These are phyloP conservation scores for Ajuga chamaepitys DNA, from an alignment of 257 asterid species.

Conservation along the genomic window DNA sequence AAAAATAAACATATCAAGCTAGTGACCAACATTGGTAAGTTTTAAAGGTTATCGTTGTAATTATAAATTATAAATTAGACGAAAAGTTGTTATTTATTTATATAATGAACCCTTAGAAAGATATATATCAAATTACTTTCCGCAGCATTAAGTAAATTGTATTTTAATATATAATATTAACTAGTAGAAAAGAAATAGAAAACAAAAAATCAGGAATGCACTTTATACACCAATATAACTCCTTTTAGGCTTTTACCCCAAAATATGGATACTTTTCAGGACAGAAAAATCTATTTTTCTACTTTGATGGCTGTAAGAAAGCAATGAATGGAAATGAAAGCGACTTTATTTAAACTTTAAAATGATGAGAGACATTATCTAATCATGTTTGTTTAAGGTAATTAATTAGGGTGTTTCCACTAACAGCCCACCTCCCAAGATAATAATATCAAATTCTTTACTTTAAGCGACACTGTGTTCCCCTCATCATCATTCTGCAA, in stretches of 20 bases:
- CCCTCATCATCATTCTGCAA: conserved; percentile 42
- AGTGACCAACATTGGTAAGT: too few relatives aligned
- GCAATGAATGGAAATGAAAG: conserved; percentile 10
- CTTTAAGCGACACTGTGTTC: conserved; percentile 58
- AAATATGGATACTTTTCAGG: conserved; percentile 5
- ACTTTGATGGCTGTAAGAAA: conserved; percentile 16
- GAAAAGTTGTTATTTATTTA: too few relatives aligned
- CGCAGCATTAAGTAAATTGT: too few relatives aligned
- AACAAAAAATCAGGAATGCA: too few relatives aligned
- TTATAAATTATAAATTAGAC: too few relatives aligned
- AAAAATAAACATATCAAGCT: too few relatives aligned
- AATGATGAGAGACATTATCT: conserved; percentile 17
- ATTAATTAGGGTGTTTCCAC: conserved; percentile 41
- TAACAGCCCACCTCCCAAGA: conserved; percentile 39
- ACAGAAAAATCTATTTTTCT: neutral
- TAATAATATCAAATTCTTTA: conserved; percentile 24
- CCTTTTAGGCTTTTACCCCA: conserved; percentile 17
- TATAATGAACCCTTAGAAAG: too few relatives aligned
- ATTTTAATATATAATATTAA: too few relatives aligned
- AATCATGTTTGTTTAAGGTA: conserved; percentile 23
- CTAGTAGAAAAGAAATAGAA: too few relatives aligned
- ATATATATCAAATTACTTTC: too few relatives aligned
- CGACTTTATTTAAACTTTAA: neutral
- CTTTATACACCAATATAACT: neutral
- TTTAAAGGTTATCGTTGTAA: too few relatives aligned